phyloP scores from a whole-genome alignment of 176 grass and related monocot species.

The Pontederia crassipes region DNA sequence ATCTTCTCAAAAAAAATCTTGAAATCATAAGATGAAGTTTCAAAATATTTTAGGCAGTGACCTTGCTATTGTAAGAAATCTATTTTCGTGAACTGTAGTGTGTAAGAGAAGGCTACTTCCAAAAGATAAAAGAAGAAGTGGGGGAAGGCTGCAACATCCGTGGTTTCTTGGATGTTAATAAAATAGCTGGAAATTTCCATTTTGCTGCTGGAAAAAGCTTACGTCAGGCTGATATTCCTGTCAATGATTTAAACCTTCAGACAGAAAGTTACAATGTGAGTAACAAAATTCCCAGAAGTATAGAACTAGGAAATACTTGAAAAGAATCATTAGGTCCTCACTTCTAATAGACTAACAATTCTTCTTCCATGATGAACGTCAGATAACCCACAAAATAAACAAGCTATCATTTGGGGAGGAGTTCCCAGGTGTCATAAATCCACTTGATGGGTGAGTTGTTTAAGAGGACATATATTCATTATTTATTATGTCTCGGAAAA shows the following conservation, averaged over 20 bases:
- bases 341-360: background rate
- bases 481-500: background rate
- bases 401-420: constrained; percentile 86
- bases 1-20: too few relatives aligned
- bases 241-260: constrained; percentile 42
- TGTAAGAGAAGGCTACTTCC: constrained; percentile 76
- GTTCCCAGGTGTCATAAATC: constrained; percentile 87
- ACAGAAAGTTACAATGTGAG: constrained; percentile 80
- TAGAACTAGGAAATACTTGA: background rate
- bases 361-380: constrained; percentile 6
- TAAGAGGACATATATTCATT: too few relatives aligned
- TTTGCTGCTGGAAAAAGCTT: constrained; percentile 88
- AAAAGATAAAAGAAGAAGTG: constrained; percentile 73
- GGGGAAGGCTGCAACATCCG: constrained; percentile 89
- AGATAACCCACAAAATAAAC: constrained; percentile 95
- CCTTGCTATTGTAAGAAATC: too few relatives aligned
- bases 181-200: constrained; percentile 97
- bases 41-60: too few relatives aligned
- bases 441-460: constrained; percentile 71
- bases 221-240: constrained; percentile 61
- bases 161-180: constrained; percentile 87
- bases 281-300: background rate
- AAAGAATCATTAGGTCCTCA: background rate
- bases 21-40: too few relatives aligned
- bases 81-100: constrained; percentile 30